phyloP scores from a whole-genome alignment of 805 yeast genomes.

The Candida coleopterorum region DNA sequence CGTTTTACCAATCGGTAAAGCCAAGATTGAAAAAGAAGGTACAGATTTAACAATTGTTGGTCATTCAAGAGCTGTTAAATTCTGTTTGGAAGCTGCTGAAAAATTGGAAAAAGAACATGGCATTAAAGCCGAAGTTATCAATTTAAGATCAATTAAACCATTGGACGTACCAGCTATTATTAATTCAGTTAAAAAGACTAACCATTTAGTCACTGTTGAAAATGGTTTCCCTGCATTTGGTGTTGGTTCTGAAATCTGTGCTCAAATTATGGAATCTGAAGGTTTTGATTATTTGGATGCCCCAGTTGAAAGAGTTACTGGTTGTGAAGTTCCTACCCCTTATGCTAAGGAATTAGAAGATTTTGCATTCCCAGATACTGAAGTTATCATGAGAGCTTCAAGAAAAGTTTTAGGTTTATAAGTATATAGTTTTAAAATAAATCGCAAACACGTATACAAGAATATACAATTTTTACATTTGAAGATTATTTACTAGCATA shows the following conservation, averaged over 20 bases:
- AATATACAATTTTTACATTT: too few species aligned
- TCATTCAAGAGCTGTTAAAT: constrained; percentile 86
- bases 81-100: constrained; percentile 88
- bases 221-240: constrained; percentile 98
- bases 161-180: constrained; percentile 84
- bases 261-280: constrained; percentile 97
- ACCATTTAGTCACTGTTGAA: constrained; percentile 93
- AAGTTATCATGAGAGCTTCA: constrained; percentile 80
- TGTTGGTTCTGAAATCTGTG: constrained; percentile 97
- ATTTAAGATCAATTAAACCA: constrained; percentile 96
- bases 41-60: constrained; percentile 83
- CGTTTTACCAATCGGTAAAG: constrained; percentile 89
- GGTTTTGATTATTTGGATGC: constrained; percentile 98
- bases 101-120: constrained; percentile 77
- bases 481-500: too few species aligned
- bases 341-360: constrained; percentile 94
- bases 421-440: constrained; percentile 6
- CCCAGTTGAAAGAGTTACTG: constrained; percentile 97
- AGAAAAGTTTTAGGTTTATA: constrained; percentile 74
- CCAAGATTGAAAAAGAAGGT: constrained; percentile 93
- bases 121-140: constrained; percentile 87
- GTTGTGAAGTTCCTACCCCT: constrained; percentile 99
- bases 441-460: too few species aligned
- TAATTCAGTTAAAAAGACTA: constrained; percentile 90
- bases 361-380: constrained; percentile 97